Evolutionary conservation across 768 basidiomycete species (phyloP), one percentile per base, ranked within the genome.

Genomic region (Mycena crocata): DNA sequence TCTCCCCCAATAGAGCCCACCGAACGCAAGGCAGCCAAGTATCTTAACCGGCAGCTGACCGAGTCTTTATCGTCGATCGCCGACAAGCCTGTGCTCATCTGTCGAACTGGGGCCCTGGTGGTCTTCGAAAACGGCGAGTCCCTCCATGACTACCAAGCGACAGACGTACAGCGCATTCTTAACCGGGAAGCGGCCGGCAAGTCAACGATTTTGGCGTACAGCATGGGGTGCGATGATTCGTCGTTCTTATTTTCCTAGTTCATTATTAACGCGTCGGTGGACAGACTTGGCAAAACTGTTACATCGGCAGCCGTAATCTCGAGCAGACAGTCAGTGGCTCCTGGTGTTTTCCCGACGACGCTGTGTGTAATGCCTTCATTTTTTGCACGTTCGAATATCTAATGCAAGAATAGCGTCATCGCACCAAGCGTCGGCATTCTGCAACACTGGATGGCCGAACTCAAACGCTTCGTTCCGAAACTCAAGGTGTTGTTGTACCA

Each of bases 401-500:
- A 10, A 60, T n/a, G 17, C 14, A 8, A 15, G 30, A 28, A 0
- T 21, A 63, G 62, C 23, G 62, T 63, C 21, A 56, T 63, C 24
- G 62, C 54, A 7, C 62, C 62, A 5, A 55, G 21, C 34, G 3
- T 63, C 19, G 62, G 62, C 9, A 55, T 49, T 17, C 34, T 63
- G 32, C 52, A 54, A 26, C 62, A 63, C n/a, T 63, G 62, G 62
- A 9, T 17, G 15, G 28, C 24, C 3, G 34, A 55, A 23, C 34
- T 63, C 24, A 55, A 37, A 34, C 35, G 24, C 21, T 63, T 63
- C 30, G 52, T 52, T 3, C 62, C 62, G 24, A 63, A 48, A 10
- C 62, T 63, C 24, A 12, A 23, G 15, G 62, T 63, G 3, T n/a
- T 63, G 44, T 32, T 55, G 30, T 63, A 63, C 35, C 62, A 63